Percentiles rank a stretch among this genome's conserved stretches.
phyloP scores from a whole-genome alignment of 2,329 filamentous ascomycete genomes.

The Trichoderma sp. region DNA sequence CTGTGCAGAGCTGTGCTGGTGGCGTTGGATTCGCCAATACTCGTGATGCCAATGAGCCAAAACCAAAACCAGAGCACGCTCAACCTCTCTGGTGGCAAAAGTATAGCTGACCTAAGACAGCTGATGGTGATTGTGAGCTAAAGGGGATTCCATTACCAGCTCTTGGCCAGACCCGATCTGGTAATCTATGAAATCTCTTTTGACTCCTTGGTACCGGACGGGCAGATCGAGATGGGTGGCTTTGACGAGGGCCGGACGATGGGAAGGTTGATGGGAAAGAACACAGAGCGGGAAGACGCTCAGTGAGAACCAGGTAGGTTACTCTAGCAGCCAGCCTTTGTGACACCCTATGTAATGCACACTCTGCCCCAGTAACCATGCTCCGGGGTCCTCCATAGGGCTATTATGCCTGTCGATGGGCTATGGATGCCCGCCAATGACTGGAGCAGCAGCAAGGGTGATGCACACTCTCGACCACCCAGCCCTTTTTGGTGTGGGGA shows the following conservation, averaged over 20 bases:
- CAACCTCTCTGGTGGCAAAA: slow-evolving; percentile 8
- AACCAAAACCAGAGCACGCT: not conserved
- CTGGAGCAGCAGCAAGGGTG: slow-evolving; percentile 17
- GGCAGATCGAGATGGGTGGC: slow-evolving; percentile 1
- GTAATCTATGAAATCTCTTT: slow-evolving; percentile 12
- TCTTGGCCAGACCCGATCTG: slow-evolving; percentile 11
- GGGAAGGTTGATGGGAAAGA: not conserved
- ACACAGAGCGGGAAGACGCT: slow-evolving; percentile 9
- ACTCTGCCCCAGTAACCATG: slow-evolving; percentile 10
- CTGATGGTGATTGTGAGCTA: slow-evolving; percentile 8
- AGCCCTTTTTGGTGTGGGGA: slow-evolving; percentile 9
- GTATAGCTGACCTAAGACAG: slow-evolving; percentile 20
- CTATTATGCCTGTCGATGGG: slow-evolving; percentile 21
- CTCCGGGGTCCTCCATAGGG: slow-evolving; percentile 18
- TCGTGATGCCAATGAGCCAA: not conserved
- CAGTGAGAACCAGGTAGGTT: not conserved
- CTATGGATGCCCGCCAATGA: not conserved
- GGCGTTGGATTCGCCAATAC: slow-evolving; percentile 10
- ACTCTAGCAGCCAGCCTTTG: slow-evolving; percentile 7
- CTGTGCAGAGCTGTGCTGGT: not conserved
- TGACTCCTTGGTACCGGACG: not conserved
- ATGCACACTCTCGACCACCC: not conserved
- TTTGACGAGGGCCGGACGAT: not conserved
- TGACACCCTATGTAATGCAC: slow-evolving; percentile 1
- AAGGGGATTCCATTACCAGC: slow-evolving; percentile 12